A percentile compares a stretch with the other conserved stretches of the same genome.
Conservation (phyloP, 306 rosid genomes). For the Quercus mongolica region DNA sequence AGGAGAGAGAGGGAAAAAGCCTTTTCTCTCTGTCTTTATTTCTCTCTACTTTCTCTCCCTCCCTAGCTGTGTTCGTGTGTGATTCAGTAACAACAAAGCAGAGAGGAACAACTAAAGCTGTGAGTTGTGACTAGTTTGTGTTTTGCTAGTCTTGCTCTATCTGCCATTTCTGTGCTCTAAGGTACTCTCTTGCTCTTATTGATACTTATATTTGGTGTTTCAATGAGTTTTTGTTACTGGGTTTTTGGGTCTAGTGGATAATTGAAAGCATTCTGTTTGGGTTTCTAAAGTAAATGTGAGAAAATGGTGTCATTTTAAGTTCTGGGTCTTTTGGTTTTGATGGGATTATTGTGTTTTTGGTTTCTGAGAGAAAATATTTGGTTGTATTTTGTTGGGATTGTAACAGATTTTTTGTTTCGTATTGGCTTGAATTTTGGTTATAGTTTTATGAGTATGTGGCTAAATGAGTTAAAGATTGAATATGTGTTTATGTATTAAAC, state of each 20-base stretch:
- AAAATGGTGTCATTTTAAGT: not conserved
- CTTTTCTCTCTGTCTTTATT: not conserved
- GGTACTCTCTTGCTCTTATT: not conserved
- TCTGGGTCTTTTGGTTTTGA: not conserved
- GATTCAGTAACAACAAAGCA: not conserved
- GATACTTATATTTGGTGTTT: not conserved
- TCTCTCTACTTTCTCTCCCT: not conserved
- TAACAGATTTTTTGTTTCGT: constrained; percentile 35
- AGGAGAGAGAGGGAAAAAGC: constrained; percentile 32
- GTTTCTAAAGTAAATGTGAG: not conserved
- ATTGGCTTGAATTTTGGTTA: constrained; percentile 17
- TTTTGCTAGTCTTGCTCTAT: not conserved
- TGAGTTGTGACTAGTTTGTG: not conserved
- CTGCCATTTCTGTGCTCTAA: not conserved
- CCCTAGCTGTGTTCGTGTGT: constrained; percentile 17
- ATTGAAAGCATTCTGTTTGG: not conserved
- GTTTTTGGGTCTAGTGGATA: not conserved
- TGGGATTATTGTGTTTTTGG: not conserved
- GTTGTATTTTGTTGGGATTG: constrained; percentile 31
- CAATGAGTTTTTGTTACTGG: not conserved
- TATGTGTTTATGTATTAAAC: constrained; percentile 10
- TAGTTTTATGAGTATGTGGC: constrained; percentile 14
- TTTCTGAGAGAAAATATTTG: constrained; percentile 11
- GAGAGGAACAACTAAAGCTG: not conserved
- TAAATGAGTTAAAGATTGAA: not conserved